Evolutionary conservation across 805 yeast genomes (phyloP).

Genomic region (Wickerhamiella qilinensis): DNA sequence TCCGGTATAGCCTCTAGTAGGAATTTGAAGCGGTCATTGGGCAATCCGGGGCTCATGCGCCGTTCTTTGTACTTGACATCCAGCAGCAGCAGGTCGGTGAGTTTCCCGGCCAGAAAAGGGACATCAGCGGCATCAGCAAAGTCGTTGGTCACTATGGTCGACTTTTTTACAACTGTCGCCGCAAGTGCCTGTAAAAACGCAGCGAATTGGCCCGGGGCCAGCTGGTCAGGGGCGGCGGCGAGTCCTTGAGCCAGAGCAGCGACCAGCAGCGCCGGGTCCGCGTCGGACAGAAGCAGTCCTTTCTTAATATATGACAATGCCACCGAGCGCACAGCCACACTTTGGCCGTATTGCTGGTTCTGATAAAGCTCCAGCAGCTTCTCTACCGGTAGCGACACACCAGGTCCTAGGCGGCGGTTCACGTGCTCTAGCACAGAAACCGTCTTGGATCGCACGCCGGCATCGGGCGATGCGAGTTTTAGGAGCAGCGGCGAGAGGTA

Average conservation of each 20-base stretch:
- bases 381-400: slow-evolving; percentile 35
- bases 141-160: neutral
- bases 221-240: slow-evolving; percentile 20
- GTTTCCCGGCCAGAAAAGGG: slow-evolving; percentile 29
- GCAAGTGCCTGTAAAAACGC: slow-evolving; percentile 4
- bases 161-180: neutral
- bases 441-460: slow-evolving; percentile 49
- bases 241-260: slow-evolving; percentile 24
- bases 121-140: slow-evolving; percentile 7
- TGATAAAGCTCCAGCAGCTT: slow-evolving; percentile 50
- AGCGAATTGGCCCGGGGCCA: slow-evolving; percentile 7
- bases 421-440: slow-evolving; percentile 50
- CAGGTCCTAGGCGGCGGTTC: slow-evolving; percentile 21
- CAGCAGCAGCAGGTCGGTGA: slow-evolving; percentile 43
- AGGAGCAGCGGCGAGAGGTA: slow-evolving; percentile 66
- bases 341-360: slow-evolving; percentile 27
- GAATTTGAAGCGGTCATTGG: slow-evolving; percentile 27
- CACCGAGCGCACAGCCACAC: slow-evolving; percentile 2
- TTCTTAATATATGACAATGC: slow-evolving; percentile 45
- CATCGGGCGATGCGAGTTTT: slow-evolving; percentile 58
- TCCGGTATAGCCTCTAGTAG: slow-evolving; percentile 34
- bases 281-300: slow-evolving; percentile 26
- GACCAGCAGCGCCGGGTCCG: slow-evolving; percentile 30
- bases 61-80: slow-evolving; percentile 23
- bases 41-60: slow-evolving; percentile 42